Base-by-base conservation (phyloP, 2,329 filamentous ascomycete species). In the Penicillium fuscoglaucum region DNA sequence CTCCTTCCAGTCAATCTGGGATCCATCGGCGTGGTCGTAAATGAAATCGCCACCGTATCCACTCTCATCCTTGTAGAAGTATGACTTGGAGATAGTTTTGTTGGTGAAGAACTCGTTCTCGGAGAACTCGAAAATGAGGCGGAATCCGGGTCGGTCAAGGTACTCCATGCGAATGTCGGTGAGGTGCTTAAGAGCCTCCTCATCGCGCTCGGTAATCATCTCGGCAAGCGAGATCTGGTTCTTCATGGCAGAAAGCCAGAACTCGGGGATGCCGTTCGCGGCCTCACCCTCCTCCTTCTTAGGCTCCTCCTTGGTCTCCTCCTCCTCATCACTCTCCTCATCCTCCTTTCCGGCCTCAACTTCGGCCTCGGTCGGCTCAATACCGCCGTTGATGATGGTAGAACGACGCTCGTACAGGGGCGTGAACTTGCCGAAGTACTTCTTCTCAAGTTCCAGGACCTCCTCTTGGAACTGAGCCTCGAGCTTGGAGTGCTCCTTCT, bases 201-300 rank as follows among this genome's bases (percentile, higher is more conserved):
- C 95, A 74, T 99, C 95, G 66, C 92, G 90, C 71, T 98, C 95
- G 71, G 95, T 99, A 76, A 99, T 97, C 87, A 97, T 96, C 80
- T 99, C 96, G 57, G 93, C 91, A 57, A 99, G 87, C 31, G 93
- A 96, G 71, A 95, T 87, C 77, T 97, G 93, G 83, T 99, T 99
- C 86, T 99, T 99, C 93, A 99, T 98, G 69, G 96, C 93, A 61
- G 93, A 97, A 51, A 99, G 84, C 95, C 95, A 99, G 85, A 99
- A 99, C 80, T 99, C 95, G 63, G 95, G 95, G 63, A 99, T 97
- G 78, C 95, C 95, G 71, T 87, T 83, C 65, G 89, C 79, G 51
- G 75, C 76, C 55, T 79, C 75, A 31, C 71, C 72, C 59, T 79
- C 76, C 35, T 80, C 75, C 63, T 84, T 80, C 57, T 80, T 76